Evolutionary conservation across 305 asterid genomes (phyloP), one percentile per base, ranked within the genome.

Genomic region (Plantago lanceolata): DNA sequence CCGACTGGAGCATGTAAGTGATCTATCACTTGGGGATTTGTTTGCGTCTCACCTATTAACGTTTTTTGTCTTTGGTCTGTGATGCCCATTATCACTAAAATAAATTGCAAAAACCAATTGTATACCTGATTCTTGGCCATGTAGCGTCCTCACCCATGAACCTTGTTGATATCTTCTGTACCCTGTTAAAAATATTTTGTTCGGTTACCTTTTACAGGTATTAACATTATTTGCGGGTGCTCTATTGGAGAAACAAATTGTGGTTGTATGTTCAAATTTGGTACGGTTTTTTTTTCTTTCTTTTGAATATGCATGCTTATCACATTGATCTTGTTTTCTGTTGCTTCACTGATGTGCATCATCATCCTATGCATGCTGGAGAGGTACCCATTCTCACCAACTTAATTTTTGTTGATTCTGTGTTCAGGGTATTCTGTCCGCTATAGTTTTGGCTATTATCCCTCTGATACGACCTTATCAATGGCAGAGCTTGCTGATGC

Each of bases 401-500:
- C 47, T 58, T 59, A 51, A 26, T 29, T 60, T 61, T 49, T 57
- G 47, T 70, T 76, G 56, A 64, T 64, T 74, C 60, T 31, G 59
- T 72, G 61, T 78, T 81, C 86, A 94, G 99, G 97, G 99, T 57
- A 61, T 86, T 64, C 78, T 94, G 81, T 90, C 96, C 65, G 91
- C 99, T 57, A 68, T 82, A 51, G 94, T 90, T 77, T 71, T 94
- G 72, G 79, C 99, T 50, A 68, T 94, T 68, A 90, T 94, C 71
- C 96, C 96, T 67, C 74, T 94, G 76, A 94, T 94, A 71, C 93
- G 97, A 60, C 99, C 99, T 65, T 94, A 86, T 75, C 96, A 83
- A 79, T 94, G 97, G 97, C 97, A 94, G 79, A 94, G 99, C 89
- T 82, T 84, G 77, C 68, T 94, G 63, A 86, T 90, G 97, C 97